phyloP scores from a whole-genome alignment of 192 early-diverging fungal species.

The Coemansia sp. region DNA sequence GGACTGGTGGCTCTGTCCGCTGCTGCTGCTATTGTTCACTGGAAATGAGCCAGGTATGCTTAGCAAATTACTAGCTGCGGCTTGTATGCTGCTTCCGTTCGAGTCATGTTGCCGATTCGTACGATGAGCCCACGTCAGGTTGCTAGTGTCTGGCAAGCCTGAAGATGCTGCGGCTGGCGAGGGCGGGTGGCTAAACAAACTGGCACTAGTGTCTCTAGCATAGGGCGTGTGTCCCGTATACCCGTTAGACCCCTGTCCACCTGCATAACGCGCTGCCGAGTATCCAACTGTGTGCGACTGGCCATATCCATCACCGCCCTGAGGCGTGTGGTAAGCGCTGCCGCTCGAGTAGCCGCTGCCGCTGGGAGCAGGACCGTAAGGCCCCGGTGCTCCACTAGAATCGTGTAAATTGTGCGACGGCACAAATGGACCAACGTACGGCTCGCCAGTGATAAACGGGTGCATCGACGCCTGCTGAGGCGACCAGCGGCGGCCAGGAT shows the following conservation, averaged over 20 bases:
- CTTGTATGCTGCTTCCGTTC: neutral
- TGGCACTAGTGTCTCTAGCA: conserved; percentile 3
- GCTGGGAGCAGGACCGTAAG: conserved; percentile 15
- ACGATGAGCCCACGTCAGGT: conserved; percentile 14
- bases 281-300: conserved; percentile 19
- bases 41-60: conserved; percentile 40
- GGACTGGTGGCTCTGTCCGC: conserved; percentile 12
- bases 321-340: conserved; percentile 1
- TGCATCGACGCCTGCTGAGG: conserved; percentile 92
- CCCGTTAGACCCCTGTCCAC: conserved; percentile 21
- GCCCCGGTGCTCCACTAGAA: conserved; percentile 11
- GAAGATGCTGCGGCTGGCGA: neutral
- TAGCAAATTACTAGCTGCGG: neutral
- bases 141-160: neutral
- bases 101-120: neutral
- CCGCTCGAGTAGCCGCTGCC: neutral
- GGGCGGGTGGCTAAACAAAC: conserved; percentile 1
- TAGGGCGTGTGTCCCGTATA: conserved; percentile 10
- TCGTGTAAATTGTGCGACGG: conserved; percentile 20
- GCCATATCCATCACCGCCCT: conserved; percentile 10
- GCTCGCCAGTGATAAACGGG: conserved; percentile 93
- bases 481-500: conserved; percentile 92
- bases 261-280: conserved; percentile 9
- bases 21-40: conserved; percentile 1
- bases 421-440: conserved; percentile 61